These are phyloP conservation scores for Eimeria sp. DNA, from an alignment of 169 alveolate genomes.

Conservation along the genomic window DNA sequence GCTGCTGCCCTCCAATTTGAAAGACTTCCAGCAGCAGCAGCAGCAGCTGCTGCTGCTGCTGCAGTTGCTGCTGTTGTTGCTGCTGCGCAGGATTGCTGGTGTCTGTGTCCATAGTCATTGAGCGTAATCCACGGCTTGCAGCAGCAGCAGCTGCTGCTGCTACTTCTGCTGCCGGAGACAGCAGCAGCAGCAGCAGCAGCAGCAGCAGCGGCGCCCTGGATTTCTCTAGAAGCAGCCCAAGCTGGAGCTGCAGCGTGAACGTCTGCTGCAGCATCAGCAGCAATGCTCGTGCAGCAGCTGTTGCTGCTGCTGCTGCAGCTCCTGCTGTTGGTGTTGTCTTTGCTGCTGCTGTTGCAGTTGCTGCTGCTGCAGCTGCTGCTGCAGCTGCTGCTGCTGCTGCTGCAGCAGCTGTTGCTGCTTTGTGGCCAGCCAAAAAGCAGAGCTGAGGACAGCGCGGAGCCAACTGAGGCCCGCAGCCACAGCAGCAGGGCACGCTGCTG, in stretches of 20 bases:
- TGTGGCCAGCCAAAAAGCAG: slow-evolving; percentile 65
- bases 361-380: background rate
- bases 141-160: slow-evolving; percentile 31
- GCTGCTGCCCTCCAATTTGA: slow-evolving; percentile 31
- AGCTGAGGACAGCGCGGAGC: slow-evolving; percentile 69
- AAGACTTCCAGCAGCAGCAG: background rate
- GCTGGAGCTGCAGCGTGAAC: background rate
- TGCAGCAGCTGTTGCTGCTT: slow-evolving; percentile 41
- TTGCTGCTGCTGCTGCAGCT: slow-evolving; percentile 54
- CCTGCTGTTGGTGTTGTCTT: background rate
- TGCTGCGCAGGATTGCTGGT: background rate
- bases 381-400: slow-evolving; percentile 35
- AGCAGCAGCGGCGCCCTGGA: background rate
- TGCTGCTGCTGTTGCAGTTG: background rate
- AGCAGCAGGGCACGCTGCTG: slow-evolving; percentile 63
- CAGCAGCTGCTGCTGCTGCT: slow-evolving; percentile 21
- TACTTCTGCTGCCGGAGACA: background rate
- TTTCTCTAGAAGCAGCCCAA: background rate
- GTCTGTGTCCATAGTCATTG: background rate
- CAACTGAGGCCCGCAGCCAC: slow-evolving; percentile 56
- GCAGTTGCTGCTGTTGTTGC: slow-evolving; percentile 35
- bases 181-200: slow-evolving; percentile 29
- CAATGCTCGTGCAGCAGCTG: slow-evolving; percentile 6
- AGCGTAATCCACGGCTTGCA: slow-evolving; percentile 59
- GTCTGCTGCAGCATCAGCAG: background rate